phyloP scores from a whole-genome alignment of 192 early-diverging fungal species.

The Anaeromyces robustus region DNA sequence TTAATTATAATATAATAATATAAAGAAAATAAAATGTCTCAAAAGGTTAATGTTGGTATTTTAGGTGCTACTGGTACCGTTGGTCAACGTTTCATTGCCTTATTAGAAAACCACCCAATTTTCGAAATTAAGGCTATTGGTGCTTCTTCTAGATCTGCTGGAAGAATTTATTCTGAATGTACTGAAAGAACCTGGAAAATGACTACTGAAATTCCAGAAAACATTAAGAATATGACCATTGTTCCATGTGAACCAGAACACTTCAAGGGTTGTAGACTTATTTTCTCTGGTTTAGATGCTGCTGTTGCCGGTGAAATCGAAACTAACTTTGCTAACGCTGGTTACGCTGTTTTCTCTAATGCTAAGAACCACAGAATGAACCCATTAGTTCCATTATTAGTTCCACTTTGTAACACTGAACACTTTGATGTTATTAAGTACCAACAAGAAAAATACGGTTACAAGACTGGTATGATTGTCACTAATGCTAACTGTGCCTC shows the following conservation, averaged over 20 bases:
- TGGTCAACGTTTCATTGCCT: conserved; percentile 88
- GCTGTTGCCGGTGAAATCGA: conserved; percentile 91
- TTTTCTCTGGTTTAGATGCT: conserved; percentile 93
- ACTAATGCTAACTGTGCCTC: conserved; percentile 99
- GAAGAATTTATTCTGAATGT: conserved; percentile 64
- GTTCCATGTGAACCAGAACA: conserved; percentile 53
- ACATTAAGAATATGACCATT: conserved; percentile 38
- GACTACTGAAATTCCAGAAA: conserved; percentile 51
- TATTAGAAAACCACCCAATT: conserved; percentile 70
- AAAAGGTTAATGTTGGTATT: conserved; percentile 58
- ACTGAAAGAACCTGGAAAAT: conserved; percentile 71
- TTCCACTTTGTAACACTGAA: conserved; percentile 77
- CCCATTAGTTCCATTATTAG: conserved; percentile 76
- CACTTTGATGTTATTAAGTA: conserved; percentile 70
- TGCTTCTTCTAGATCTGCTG: conserved; percentile 78
- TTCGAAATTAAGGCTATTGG: conserved; percentile 80
- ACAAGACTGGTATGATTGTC: conserved; percentile 57
- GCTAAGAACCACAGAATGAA: conserved; percentile 93
- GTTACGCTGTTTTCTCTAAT: conserved; percentile 87
- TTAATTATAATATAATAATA: not conserved
- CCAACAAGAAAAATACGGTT: conserved; percentile 40
- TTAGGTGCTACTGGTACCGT: conserved; percentile 97
- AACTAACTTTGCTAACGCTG: conserved; percentile 68
- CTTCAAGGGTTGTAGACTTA: conserved; percentile 68
- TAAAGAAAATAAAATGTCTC: not conserved